Evolutionary conservation across 192 early-diverging fungal species (phyloP), one percentile per base, ranked within the genome.

Genomic region (Powellomyces hirtus): DNA sequence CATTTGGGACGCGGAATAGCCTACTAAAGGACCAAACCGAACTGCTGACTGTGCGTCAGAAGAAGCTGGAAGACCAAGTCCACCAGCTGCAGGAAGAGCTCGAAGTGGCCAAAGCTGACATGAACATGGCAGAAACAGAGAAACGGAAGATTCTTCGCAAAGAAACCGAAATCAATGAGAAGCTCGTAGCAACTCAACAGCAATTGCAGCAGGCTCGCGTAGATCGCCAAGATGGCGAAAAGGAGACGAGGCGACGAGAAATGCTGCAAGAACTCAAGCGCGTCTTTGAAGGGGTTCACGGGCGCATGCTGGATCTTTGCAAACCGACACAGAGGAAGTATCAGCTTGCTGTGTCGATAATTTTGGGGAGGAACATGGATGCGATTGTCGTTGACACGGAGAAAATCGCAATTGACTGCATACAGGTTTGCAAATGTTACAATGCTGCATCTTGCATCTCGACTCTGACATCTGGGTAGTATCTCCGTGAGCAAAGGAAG

Each of bases 341-440:
- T 74, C 91, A 94, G 50, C 66, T 84, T 0, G 92, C 94, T 4
- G 86, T 96, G 1, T 88, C 93, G 0, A 90, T 93, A 1, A 89
- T 93, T 33, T 78, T 99, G 8, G 96, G 96, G 4, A 81, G 91
- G 31, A 91, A 97, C 64, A 82, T 96, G 79, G 98, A 99, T 63
- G 86, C 98, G 4, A 90, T 99, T 64, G 89, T 98, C 2, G 96
- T 98, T 1, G 96, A 98, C 64, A 86, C 82, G 42, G 86, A 98
- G 76, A 84, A 88, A 72, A 96, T 89, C 0, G 98, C 94, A 4
- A 90, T 97, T 45, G 94, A 98, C 62, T 99, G 98, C 70, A 98
- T 99, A 66, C 84, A 90, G 66, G 86, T 90, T 66, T 22, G 64
- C 2, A n/a, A 34, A 55, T 50, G 37, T 11, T 11, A 42, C 10